Evolutionary conservation across 2,329 filamentous ascomycete species (phyloP).

Genomic region (Pseudogymnoascus sp.): DNA sequence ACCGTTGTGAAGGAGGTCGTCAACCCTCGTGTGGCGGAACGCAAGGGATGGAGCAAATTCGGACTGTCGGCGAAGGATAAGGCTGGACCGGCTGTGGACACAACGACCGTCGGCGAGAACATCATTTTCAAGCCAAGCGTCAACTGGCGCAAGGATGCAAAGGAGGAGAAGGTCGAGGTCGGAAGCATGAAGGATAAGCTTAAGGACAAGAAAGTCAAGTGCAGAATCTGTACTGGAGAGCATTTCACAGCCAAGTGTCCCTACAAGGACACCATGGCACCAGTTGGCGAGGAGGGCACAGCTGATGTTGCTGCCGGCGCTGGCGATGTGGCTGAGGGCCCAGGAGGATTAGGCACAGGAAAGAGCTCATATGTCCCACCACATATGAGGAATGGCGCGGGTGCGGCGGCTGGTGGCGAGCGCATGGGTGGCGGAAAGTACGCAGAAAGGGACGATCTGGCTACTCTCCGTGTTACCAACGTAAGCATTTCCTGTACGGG

Average conservation of each 20-base stretch:
- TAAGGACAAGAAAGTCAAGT: constrained; percentile 99
- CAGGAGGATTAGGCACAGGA: constrained; percentile 52
- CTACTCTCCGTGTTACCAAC: constrained; percentile 95
- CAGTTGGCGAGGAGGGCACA: constrained; percentile 53
- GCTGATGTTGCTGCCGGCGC: constrained; percentile 48
- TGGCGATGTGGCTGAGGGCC: constrained; percentile 34
- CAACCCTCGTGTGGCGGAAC: constrained; percentile 93
- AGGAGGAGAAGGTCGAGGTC: constrained; percentile 71
- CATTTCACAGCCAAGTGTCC: constrained; percentile 99
- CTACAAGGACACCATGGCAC: constrained; percentile 99
- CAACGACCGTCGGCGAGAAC: constrained; percentile 92
- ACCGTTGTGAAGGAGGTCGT: constrained; percentile 87
- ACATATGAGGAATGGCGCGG: constrained; percentile 67
- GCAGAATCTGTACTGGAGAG: constrained; percentile 96
- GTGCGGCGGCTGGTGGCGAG: constrained; percentile 55
- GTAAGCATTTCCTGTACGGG: constrained; percentile 47
- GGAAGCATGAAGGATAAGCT: constrained; percentile 72
- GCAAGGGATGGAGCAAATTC: constrained; percentile 89
- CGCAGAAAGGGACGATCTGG: constrained; percentile 92
- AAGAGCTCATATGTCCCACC: constrained; percentile 91
- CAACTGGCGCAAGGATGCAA: constrained; percentile 88
- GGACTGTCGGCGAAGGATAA: constrained; percentile 80
- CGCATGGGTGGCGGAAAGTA: constrained; percentile 75
- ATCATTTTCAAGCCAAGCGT: constrained; percentile 90
- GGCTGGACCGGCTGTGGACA: constrained; percentile 75